Conservation (phyloP, 345 rosid species). For the Citrus trifoliata region DNA sequence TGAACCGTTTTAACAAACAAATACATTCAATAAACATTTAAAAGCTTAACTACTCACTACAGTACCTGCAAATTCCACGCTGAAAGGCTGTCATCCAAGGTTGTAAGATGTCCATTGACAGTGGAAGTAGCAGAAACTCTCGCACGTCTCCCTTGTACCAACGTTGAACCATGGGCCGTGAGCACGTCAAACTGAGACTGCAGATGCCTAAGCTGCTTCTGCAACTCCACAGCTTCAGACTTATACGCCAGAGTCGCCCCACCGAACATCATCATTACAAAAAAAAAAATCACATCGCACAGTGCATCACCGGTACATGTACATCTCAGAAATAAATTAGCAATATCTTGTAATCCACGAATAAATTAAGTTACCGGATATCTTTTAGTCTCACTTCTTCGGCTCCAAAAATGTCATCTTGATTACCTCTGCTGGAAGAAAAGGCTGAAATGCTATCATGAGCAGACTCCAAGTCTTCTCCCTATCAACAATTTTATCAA, state of each 20-base stretch:
- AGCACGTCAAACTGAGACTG: conserved; percentile 86
- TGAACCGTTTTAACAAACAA: neutral
- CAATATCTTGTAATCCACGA: neutral
- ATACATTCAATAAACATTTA: neutral
- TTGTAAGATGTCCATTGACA: conserved; percentile 73
- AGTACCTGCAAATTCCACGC: conserved; percentile 73
- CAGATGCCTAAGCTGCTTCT: conserved; percentile 75
- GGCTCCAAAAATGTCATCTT: conserved; percentile 89
- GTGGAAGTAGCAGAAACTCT: conserved; percentile 88
- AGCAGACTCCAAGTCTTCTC: conserved; percentile 90
- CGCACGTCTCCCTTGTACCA: conserved; percentile 88
- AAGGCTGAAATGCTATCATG: conserved; percentile 92
- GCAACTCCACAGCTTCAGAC: conserved; percentile 80
- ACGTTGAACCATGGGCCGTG: conserved; percentile 67
- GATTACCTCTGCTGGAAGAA: conserved; percentile 75
- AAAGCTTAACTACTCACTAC: neutral
- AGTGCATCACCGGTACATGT: neutral
- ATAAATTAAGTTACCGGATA: conserved; percentile 42
- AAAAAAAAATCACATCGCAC: neutral
- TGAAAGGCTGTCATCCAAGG: conserved; percentile 78
- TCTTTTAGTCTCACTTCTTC: conserved; percentile 74
- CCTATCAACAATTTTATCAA: conserved; percentile 30
- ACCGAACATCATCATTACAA: conserved; percentile 20
- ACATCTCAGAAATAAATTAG: neutral
- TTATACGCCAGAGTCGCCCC: conserved; percentile 69